Evolutionary conservation across 352 stramenopile species (phyloP).

Genomic region (Phytopythium chamaehyphon): DNA sequence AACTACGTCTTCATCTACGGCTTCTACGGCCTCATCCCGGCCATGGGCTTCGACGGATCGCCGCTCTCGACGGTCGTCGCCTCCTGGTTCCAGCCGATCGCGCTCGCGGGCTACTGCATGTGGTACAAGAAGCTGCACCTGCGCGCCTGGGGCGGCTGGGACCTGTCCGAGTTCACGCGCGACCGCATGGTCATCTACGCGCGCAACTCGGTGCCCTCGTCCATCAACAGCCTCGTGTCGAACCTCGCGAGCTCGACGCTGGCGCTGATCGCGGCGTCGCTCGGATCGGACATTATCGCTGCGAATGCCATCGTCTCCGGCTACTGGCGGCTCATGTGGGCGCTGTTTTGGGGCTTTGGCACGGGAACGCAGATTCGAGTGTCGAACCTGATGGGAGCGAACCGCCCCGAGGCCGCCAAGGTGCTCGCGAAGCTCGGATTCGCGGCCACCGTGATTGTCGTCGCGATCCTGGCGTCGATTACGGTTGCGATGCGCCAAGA

Average conservation of each 20-base stretch:
- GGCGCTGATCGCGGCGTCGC: conserved; percentile 62
- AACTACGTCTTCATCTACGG: conserved; percentile 72
- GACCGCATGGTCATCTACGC: conserved; percentile 65
- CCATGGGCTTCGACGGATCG: conserved; percentile 75
- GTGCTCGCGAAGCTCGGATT: conserved; percentile 61
- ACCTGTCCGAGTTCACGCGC: conserved; percentile 46
- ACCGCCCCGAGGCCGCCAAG: conserved; percentile 35
- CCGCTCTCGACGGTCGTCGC: conserved; percentile 72
- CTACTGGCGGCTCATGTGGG: conserved; percentile 48
- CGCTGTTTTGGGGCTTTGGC: conserved; percentile 63
- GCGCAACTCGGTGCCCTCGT: conserved; percentile 56
- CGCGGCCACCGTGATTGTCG: conserved; percentile 42
- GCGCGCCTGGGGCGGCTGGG: conserved; percentile 68
- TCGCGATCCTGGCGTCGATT: conserved; percentile 42
- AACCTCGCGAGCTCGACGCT: conserved; percentile 71
- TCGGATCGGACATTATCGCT: conserved; percentile 72
- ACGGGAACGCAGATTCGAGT: conserved; percentile 60
- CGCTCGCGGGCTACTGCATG: conserved; percentile 73
- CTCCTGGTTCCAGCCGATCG: conserved; percentile 75
- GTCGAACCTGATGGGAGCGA: conserved; percentile 52
- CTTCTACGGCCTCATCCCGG: conserved; percentile 38
- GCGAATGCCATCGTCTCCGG: conserved; percentile 61
- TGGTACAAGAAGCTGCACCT: conserved; percentile 70
- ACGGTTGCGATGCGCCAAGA: conserved; percentile 36
- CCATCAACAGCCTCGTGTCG: conserved; percentile 62